A percentile compares a stretch with the other conserved stretches of the same genome.
phyloP scores from a whole-genome alignment of 139 green algal genomes.

The Chlorella sorokiniana region DNA sequence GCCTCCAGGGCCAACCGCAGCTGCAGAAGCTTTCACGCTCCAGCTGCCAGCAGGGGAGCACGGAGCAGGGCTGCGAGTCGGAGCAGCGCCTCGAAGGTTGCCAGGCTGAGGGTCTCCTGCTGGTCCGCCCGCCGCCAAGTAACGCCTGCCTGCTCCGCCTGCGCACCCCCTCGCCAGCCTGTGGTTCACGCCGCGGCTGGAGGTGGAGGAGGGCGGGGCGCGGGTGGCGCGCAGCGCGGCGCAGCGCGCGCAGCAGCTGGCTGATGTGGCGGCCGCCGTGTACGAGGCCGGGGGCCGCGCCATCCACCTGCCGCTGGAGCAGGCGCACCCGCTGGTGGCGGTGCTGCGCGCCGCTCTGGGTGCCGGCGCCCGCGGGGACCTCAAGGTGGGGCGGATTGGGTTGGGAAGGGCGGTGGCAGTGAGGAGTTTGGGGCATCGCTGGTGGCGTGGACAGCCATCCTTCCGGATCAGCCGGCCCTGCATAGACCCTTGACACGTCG shows the following conservation, averaged over 20 bases:
- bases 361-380: slow-evolving; percentile 20
- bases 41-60: too few species aligned
- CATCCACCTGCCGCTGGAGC: slow-evolving; percentile 66
- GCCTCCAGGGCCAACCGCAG: neutral
- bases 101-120: too few species aligned
- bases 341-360: slow-evolving; percentile 35
- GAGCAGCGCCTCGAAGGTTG: too few species aligned
- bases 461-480: too few species aligned
- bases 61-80: too few species aligned
- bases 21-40: too few species aligned
- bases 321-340: slow-evolving; percentile 59
- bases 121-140: neutral
- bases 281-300: slow-evolving; percentile 46
- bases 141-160: neutral
- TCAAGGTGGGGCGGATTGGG: slow-evolving; percentile 8
- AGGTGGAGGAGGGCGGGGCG: neutral
- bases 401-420: neutral
- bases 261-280: slow-evolving; percentile 41
- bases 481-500: too few species aligned
- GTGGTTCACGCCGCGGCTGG: slow-evolving; percentile 51
- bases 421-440: neutral
- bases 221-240: slow-evolving; percentile 28
- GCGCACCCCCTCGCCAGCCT: neutral
- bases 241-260: slow-evolving; percentile 52
- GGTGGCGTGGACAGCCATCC: neutral